These are phyloP conservation scores for Leccinum ochraceum DNA, from an alignment of 768 basidiomycete species.

Conservation along the genomic window DNA sequence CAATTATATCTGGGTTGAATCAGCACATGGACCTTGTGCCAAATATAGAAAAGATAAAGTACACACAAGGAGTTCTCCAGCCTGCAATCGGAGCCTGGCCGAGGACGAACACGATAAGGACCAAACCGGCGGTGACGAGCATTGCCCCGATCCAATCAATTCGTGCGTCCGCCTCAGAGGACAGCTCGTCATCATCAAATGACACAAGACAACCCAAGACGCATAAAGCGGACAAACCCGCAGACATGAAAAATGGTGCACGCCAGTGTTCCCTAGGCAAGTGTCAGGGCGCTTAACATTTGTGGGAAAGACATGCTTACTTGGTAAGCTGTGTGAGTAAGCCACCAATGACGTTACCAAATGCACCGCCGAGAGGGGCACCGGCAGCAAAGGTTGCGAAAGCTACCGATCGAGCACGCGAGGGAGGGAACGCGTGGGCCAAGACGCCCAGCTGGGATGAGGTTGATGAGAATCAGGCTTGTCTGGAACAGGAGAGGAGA, in stretches of 20 bases:
- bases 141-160: conserved; percentile 80
- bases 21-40: conserved; percentile 24
- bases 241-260: conserved; percentile 58
- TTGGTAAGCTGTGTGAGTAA: conserved; percentile 56
- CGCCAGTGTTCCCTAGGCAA: conserved; percentile 58
- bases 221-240: conserved; percentile 56
- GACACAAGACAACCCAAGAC: conserved; percentile 54
- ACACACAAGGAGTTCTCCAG: conserved; percentile 61
- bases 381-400: conserved; percentile 87
- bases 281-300: not conserved
- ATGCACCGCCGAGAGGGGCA: conserved; percentile 74
- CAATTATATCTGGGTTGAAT: conserved; percentile 60
- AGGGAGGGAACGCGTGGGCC: conserved; percentile 73
- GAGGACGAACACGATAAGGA: conserved; percentile 72
- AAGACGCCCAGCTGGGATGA: conserved; percentile 69
- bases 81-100: conserved; percentile 65
- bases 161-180: conserved; percentile 42
- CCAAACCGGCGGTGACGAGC: conserved; percentile 63
- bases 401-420: conserved; percentile 66
- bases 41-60: not conserved
- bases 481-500: conserved; percentile 4
- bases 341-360: conserved; percentile 75
- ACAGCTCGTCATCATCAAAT: conserved; percentile 56
- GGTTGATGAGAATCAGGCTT: conserved; percentile 2
- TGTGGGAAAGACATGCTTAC: conserved; percentile 27